Percentiles rank a stretch among this genome's conserved stretches.
These are phyloP conservation scores for Trypanosoma lewisi DNA, from an alignment of 208 protist species.

Conservation along the genomic window DNA sequence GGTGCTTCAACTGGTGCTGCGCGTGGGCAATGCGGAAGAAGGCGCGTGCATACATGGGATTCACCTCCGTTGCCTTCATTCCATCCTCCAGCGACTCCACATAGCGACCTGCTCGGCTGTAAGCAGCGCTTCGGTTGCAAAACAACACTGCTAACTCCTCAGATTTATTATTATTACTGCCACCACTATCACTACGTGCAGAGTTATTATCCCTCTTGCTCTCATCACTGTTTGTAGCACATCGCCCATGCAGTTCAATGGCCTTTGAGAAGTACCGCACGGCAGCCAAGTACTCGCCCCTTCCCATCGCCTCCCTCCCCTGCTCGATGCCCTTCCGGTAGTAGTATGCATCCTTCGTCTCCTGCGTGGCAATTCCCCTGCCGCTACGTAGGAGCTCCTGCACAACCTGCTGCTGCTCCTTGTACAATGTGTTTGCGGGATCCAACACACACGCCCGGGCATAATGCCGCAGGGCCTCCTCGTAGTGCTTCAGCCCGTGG, in stretches of 20 bases:
- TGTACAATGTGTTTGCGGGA: slow-evolving; percentile 31
- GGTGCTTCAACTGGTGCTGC: slow-evolving; percentile 46
- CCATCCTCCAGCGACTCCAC: slow-evolving; percentile 66
- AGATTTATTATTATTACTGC: slow-evolving; percentile 2
- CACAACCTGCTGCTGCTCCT: slow-evolving; percentile 33
- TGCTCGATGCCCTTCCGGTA: slow-evolving; percentile 71
- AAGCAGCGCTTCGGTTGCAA: slow-evolving; percentile 75
- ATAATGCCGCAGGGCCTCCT: slow-evolving; percentile 48
- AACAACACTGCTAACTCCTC: slow-evolving; percentile 43
- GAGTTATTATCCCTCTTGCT: not conserved
- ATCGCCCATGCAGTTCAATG: slow-evolving; percentile 48
- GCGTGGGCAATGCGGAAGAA: slow-evolving; percentile 71
- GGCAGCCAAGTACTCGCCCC: slow-evolving; percentile 60
- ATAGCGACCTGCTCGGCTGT: slow-evolving; percentile 41
- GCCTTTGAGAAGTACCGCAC: slow-evolving; percentile 77
- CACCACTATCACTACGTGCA: no score
- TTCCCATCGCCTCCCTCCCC: slow-evolving; percentile 68
- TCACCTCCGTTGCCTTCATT: slow-evolving; percentile 33
- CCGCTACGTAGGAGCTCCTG: slow-evolving; percentile 39
- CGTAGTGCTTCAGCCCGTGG: slow-evolving; percentile 70
- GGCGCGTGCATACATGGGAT: slow-evolving; percentile 67
- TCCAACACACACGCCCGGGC: slow-evolving; percentile 37
- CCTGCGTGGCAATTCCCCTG: slow-evolving; percentile 38
- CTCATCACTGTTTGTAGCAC: slow-evolving; percentile 8
- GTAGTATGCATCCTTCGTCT: slow-evolving; percentile 61